A percentile compares a stretch with the other conserved stretches of the same genome.
phyloP scores from a whole-genome alignment of 2,329 filamentous ascomycete genomes.

The Didymella segeticola region DNA sequence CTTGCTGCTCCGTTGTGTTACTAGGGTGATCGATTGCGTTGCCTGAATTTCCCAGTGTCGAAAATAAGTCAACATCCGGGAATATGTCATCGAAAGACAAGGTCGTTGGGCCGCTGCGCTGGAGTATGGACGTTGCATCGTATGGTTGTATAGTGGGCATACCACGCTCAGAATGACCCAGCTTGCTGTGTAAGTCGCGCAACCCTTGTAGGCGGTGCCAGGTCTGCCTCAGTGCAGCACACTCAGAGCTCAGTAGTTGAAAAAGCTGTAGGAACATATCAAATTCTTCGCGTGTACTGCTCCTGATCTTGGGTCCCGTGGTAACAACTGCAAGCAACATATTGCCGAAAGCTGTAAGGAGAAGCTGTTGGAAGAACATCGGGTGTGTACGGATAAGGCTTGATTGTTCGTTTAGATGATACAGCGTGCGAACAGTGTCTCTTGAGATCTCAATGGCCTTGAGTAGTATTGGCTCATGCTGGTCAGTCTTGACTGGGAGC shows the following conservation, averaged over 20 bases:
- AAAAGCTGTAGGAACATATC: constrained; percentile 19
- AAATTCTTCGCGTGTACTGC: constrained; percentile 10
- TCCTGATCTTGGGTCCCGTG: constrained; percentile 7
- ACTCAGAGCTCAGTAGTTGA: constrained; percentile 11
- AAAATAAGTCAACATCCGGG: not conserved
- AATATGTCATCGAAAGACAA: constrained; percentile 1
- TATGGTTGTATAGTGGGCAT: not conserved
- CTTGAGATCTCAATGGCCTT: constrained; percentile 16
- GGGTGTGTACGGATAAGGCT: constrained; percentile 8
- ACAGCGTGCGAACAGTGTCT: constrained; percentile 12
- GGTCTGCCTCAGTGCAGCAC: constrained; percentile 11
- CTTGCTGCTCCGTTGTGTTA: not conserved
- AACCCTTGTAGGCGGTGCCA: constrained; percentile 17
- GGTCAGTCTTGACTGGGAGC: constrained; percentile 3
- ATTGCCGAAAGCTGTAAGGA: constrained; percentile 16
- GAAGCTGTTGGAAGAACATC: constrained; percentile 21
- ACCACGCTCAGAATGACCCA: constrained; percentile 6
- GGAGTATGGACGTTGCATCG: not conserved
- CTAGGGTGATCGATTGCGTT: not conserved
- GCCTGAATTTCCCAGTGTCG: not conserved
- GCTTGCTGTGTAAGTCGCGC: constrained; percentile 12
- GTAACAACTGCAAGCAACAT: constrained; percentile 14
- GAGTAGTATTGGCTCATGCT: constrained; percentile 9
- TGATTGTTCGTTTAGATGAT: constrained; percentile 8
- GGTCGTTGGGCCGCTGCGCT: not conserved